phyloP scores from a whole-genome alignment of 345 rosid genomes.

The Melaleuca alternifolia region DNA sequence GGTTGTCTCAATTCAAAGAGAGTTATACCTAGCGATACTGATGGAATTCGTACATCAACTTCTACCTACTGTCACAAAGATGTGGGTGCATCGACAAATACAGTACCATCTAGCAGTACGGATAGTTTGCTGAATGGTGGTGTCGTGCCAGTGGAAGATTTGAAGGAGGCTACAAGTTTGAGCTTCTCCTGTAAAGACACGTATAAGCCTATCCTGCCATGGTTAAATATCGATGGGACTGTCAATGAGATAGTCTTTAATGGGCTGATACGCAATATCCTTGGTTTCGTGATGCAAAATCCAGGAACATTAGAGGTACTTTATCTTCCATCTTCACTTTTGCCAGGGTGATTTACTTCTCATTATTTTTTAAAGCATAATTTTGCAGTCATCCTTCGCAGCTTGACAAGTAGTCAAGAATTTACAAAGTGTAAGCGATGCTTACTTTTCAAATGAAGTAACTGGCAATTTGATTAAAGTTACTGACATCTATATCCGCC shows the following conservation, averaged over 20 bases:
- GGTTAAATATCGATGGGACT: constrained; percentile 82
- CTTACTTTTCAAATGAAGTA: neutral
- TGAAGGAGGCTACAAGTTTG: constrained; percentile 1
- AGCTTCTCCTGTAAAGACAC: constrained; percentile 16
- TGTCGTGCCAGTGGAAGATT: neutral
- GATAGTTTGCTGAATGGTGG: neutral
- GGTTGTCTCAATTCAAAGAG: constrained; percentile 12
- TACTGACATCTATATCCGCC: neutral
- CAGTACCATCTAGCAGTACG: constrained; percentile 11
- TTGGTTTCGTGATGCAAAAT: constrained; percentile 75
- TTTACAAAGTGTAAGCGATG: neutral
- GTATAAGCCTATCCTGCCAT: constrained; percentile 47
- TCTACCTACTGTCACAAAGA: constrained; percentile 65
- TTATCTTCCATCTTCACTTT: neutral
- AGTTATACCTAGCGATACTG: neutral
- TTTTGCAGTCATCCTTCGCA: neutral
- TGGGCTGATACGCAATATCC: constrained; percentile 67
- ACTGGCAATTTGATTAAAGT: neutral
- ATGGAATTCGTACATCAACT: constrained; percentile 40
- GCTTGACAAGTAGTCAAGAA: neutral
- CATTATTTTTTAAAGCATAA: neutral
- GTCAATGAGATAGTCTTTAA: constrained; percentile 42
- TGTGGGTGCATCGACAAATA: constrained; percentile 5
- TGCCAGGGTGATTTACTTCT: neutral
- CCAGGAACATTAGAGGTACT: constrained; percentile 75